phyloP scores from a whole-genome alignment of 306 rosid species.

The Pachyrhizus erosus region DNA sequence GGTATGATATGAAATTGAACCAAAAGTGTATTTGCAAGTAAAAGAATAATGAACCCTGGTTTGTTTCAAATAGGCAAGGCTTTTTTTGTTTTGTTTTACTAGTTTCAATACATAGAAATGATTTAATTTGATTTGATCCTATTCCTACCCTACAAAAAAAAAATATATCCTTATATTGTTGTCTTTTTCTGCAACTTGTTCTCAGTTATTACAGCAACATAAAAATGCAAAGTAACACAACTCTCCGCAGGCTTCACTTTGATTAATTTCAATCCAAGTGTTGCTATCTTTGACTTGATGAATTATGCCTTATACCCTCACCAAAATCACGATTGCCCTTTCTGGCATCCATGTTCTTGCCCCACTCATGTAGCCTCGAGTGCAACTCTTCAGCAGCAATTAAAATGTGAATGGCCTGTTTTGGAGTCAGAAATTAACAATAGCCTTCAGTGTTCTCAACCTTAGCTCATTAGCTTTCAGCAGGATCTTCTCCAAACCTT shows the following conservation, averaged over 20 bases:
- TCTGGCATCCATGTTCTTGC: constrained; percentile 53
- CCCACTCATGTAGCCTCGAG: constrained; percentile 74
- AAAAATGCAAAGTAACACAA: constrained; percentile 5
- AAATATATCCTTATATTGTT: background rate
- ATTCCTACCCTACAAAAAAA: constrained; percentile 6
- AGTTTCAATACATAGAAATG: background rate
- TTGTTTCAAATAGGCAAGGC: background rate
- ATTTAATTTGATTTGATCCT: background rate
- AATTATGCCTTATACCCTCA: background rate
- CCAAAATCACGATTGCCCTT: background rate
- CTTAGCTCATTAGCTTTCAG: constrained; percentile 59
- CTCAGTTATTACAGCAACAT: background rate
- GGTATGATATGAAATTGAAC: constrained; percentile 17
- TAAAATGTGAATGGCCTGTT: constrained; percentile 61
- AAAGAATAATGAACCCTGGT: background rate
- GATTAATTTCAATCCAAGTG: constrained; percentile 18
- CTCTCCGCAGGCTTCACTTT: background rate
- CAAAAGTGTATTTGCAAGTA: background rate
- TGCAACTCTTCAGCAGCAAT: constrained; percentile 71
- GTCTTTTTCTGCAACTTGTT: background rate
- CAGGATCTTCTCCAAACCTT: constrained; percentile 53
- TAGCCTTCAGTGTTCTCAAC: constrained; percentile 47
- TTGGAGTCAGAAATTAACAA: constrained; percentile 49
- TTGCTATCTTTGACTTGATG: background rate
- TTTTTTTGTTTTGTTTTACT: background rate